Conservation (phyloP, 352 stramenopile species). For the Pythium aristosporum region DNA sequence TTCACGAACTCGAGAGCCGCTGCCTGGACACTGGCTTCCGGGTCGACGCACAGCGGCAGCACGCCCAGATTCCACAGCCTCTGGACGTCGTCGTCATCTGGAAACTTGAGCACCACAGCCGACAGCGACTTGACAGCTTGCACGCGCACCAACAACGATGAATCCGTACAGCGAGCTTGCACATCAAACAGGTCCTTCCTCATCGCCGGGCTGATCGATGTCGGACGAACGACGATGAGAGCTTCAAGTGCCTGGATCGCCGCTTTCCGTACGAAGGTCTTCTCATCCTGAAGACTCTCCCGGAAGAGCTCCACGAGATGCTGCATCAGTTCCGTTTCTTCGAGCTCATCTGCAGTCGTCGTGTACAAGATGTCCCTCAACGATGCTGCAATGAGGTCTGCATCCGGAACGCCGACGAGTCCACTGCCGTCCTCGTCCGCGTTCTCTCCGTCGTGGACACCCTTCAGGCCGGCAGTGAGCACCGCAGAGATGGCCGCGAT, state of each 20-base stretch:
- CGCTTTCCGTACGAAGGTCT: slow-evolving; percentile 79
- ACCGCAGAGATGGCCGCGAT: slow-evolving; percentile 72
- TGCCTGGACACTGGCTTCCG: slow-evolving; percentile 73
- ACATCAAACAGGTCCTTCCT: slow-evolving; percentile 74
- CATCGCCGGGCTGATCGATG: slow-evolving; percentile 49
- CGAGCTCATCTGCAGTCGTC: slow-evolving; percentile 14
- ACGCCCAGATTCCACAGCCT: slow-evolving; percentile 84
- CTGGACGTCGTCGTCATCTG: slow-evolving; percentile 65
- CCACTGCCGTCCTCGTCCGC: slow-evolving; percentile 5
- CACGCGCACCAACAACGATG: slow-evolving; percentile 74
- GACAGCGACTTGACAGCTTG: slow-evolving; percentile 84
- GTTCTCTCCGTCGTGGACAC: slow-evolving; percentile 19
- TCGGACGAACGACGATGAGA: slow-evolving; percentile 55
- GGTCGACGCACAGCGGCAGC: slow-evolving; percentile 77
- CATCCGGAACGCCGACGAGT: slow-evolving; percentile 13
- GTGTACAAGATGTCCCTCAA: slow-evolving; percentile 56
- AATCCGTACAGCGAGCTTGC: slow-evolving; percentile 69
- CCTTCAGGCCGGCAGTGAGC: slow-evolving; percentile 48
- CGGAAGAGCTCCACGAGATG: slow-evolving; percentile 72
- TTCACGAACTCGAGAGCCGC: slow-evolving; percentile 57
- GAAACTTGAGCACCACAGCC: slow-evolving; percentile 70
- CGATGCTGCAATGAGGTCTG: slow-evolving; percentile 42
- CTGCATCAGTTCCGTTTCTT: slow-evolving; percentile 68
- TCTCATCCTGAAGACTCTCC: slow-evolving; percentile 74
- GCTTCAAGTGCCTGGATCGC: slow-evolving; percentile 78